Base-by-base conservation (phyloP, 768 basidiomycete species). In the Symmetrospora coprosmae region DNA sequence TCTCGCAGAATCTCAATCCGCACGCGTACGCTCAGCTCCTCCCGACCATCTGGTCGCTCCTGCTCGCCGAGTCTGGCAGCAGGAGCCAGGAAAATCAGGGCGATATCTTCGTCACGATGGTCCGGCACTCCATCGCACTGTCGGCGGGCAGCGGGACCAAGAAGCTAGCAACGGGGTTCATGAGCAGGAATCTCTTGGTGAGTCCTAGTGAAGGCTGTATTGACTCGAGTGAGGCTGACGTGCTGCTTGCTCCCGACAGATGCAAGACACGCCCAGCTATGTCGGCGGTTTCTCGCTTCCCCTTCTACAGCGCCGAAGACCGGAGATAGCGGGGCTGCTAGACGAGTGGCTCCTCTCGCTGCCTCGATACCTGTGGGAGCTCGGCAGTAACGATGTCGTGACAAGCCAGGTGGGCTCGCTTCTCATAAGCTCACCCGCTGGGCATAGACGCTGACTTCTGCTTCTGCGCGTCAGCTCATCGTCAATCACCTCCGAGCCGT, bases 351-450 rank as follows among this genome's bases (percentile, higher is more conserved):
- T 55, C 4, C 2, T 17, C 11, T 31, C 38, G 7, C 34, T 55
- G 30, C 35, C 52, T 5, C 52, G 52, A 11, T 55, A 41, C 31
- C 38, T 55, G 11, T 55, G 52, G 52, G 52, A 55, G 38, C 38
- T 55, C 14, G 37, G 52, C 11, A 41, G 34, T 7, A 21, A 27
- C 9, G 52, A 55, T 25, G 39, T n/a, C n/a, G n/a, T n/a, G n/a
- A n/a, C n/a, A n/a, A n/a, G n/a, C n/a, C n/a, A n/a, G n/a, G n/a
- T n/a, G n/a, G n/a, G n/a, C n/a, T n/a, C n/a, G n/a, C n/a, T n/a
- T n/a, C n/a, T n/a, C n/a, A n/a, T n/a, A n/a, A n/a, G n/a, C n/a
- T n/a, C n/a, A n/a, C n/a, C n/a, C n/a, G n/a, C n/a, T n/a, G n/a
- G n/a, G n/a, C n/a, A n/a, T n/a, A n/a, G n/a, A n/a, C n/a, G n/a